Evolutionary conservation across 2,329 filamentous ascomycete genomes (phyloP), one percentile per base, ranked within the genome.

Genomic region (Pseudodiploospora longispora): DNA sequence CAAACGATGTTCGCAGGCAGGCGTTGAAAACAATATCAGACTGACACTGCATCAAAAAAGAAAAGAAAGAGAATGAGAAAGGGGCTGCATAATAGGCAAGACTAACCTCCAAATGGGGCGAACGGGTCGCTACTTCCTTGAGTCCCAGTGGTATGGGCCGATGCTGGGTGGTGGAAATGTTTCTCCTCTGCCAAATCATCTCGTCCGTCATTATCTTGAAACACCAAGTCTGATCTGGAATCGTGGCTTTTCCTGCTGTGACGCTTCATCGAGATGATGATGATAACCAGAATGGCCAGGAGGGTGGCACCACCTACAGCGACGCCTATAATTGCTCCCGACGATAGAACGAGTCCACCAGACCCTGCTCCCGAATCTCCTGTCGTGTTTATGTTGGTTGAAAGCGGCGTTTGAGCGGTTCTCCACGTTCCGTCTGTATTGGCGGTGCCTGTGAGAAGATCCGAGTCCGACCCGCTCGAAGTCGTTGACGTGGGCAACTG

Each of bases 21-120:
- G 19, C 19, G 19, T 19, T 19, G 19, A 19, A 19, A 19, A 19
- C 19, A 19, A 19, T 19, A 19, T 19, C 19, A 19, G 19, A 19
- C 19, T 19, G 19, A 41, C 34, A 19, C 19, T 19, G 19, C 19
- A 19, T 19, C 19, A 19, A 19, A 19, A 19, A 19, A 19, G 19
- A 19, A 19, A 19, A 19, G 19, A 19, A 19, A 19, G 19, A 3
- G 19, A 19, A 19, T 19, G 19, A 19, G 19, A 3, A 19, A 19
- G 19, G 19, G 3, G 19, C 19, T 19, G 19, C 19, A 27, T 19
- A 19, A 19, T 19, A 19, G 19, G 19, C 19, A 34, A 8, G 33
- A 48, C 59, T 55, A 53, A 71, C 70, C 69, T 60, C 69, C 67
- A 57, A 71, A 71, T 8, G 66, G 61, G 2, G 65, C 67, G 53